Percentiles rank a stretch among this genome's conserved stretches.
These are phyloP conservation scores for Aspergillus brasiliensis DNA, from an alignment of 2,329 filamentous ascomycete genomes.

Conservation along the genomic window DNA sequence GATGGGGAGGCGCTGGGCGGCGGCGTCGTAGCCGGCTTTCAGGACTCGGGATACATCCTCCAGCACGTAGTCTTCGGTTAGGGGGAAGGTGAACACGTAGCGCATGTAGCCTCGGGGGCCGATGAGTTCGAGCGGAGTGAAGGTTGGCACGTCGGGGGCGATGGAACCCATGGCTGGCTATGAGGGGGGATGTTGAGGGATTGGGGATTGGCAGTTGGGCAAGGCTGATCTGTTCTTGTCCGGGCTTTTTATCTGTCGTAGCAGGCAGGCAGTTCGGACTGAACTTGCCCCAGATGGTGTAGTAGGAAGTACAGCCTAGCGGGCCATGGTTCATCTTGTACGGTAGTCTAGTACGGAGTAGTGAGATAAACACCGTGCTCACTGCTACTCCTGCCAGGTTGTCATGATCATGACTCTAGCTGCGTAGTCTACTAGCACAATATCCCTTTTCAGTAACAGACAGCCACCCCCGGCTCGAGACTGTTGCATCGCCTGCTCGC, in stretches of 20 bases:
- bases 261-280: neutral
- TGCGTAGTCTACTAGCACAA: neutral
- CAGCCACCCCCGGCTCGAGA: too few relatives aligned
- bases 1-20: constrained; percentile 32
- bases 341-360: neutral
- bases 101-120: constrained; percentile 41
- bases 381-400: neutral
- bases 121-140: constrained; percentile 35
- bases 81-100: constrained; percentile 38
- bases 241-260: neutral
- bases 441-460: neutral
- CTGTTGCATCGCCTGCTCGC: too few relatives aligned
- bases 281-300: neutral
- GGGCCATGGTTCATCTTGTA: neutral
- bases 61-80: constrained; percentile 33
- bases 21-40: constrained; percentile 32
- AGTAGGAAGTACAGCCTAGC: too few relatives aligned
- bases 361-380: neutral
- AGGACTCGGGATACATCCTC: constrained; percentile 28
- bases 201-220: neutral
- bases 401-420: neutral
- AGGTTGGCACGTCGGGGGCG: constrained; percentile 17
- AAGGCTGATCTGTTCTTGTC: neutral
- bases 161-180: constrained; percentile 7
- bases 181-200: neutral